Conservation (phyloP, 2,329 filamentous ascomycete species). For the Aspergillus melleus region DNA sequence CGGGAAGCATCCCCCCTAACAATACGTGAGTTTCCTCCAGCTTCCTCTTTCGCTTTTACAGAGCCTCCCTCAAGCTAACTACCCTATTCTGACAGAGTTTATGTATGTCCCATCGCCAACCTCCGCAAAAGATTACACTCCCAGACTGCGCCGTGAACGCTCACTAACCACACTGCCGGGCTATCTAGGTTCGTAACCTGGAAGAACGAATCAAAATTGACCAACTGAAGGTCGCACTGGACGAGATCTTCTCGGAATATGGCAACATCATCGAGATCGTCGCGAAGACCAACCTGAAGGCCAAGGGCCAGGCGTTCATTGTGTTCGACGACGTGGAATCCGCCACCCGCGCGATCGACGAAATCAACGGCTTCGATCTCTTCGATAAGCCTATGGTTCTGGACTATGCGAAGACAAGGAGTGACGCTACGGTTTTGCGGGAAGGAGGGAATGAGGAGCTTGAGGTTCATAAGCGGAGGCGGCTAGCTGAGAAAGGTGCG, state of each 20-base stretch:
- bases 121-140: slow-evolving; percentile 12
- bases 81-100: slow-evolving; percentile 35
- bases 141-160: slow-evolving; percentile 7
- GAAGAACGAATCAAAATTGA: slow-evolving; percentile 89
- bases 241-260: slow-evolving; percentile 82
- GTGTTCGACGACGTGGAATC: slow-evolving; percentile 82
- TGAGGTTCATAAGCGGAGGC: slow-evolving; percentile 79
- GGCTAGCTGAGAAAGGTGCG: slow-evolving; percentile 85
- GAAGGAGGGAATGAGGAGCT: slow-evolving; percentile 77
- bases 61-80: slow-evolving; percentile 10
- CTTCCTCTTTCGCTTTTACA: neutral
- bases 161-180: slow-evolving; percentile 9
- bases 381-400: slow-evolving; percentile 89
- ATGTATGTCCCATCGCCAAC: slow-evolving; percentile 30
- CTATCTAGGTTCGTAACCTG: slow-evolving; percentile 68
- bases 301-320: slow-evolving; percentile 93
- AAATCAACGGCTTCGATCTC: slow-evolving; percentile 87
- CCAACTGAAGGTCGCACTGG: slow-evolving; percentile 69
- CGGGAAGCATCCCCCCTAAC: slow-evolving; percentile 37
- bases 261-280: slow-evolving; percentile 82
- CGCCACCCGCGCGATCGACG: slow-evolving; percentile 79
- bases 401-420: slow-evolving; percentile 76
- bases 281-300: slow-evolving; percentile 84
- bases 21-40: slow-evolving; percentile 35
- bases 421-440: slow-evolving; percentile 80